Base-by-base conservation (phyloP, 2,329 filamentous ascomycete species). In the Fusarium foetens region DNA sequence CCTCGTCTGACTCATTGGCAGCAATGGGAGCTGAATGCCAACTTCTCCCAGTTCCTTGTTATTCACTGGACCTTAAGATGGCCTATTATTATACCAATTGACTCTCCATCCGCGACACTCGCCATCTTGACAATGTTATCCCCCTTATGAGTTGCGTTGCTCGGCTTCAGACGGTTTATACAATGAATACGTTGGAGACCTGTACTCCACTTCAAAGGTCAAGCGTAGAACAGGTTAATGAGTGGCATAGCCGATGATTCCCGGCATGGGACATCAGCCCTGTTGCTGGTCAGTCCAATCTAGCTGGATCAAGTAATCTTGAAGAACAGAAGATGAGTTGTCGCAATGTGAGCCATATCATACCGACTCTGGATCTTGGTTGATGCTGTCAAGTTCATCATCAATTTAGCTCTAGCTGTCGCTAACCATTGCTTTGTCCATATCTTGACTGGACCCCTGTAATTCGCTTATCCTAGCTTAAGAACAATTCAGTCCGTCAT, bases 161-260 rank as follows among this genome's bases (percentile, higher is more conserved):
- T 58, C 70, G 65, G 70, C 60, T 72, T 62, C 8, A 53, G 23
- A 27, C 70, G 70, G 70, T 45, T 41, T 31, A 66, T 31, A 21
- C 12, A 33, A 35, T 17, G 12, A 45, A n/a, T 21, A 13, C 39
- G 17, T 17, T 25, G 31, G n/a, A 13, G 39, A 6, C 16, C 11
- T 17, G 41, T 29, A 33, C 31, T 29, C 63, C 52, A 64, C 38
- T 48, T n/a, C 21, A 17, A 17, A 38, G 2, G 23, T 33, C 23
- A 33, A 42, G 29, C 39, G n/a, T 25, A 55, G 39, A 38, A 54
- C 25, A 19, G 39, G 8, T 13, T 13, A 6, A n/a, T 46, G 11
- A 5, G 12, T 31, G 19, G 14, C 14, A 35, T 41, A 72, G 38
- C 65, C 69, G 69, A 61, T 39, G 43, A 16, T 61, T 61, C 42